These are phyloP conservation scores for Colletotrichum plurivorum DNA, from an alignment of 2,329 filamentous ascomycete genomes.

Conservation along the genomic window DNA sequence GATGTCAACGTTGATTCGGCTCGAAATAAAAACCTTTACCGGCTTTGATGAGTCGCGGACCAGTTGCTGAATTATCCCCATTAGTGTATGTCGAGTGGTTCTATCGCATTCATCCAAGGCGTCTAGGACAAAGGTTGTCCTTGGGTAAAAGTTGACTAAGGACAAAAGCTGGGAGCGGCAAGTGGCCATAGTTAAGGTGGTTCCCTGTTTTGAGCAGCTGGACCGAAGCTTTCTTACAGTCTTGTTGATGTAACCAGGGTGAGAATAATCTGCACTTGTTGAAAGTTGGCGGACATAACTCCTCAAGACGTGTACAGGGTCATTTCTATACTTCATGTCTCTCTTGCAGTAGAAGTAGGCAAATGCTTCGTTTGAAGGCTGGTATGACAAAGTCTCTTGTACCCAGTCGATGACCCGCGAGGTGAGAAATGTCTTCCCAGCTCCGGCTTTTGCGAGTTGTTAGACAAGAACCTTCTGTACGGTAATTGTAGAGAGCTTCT, in stretches of 20 bases:
- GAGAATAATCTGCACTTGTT: too few relatives aligned
- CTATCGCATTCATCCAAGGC: background rate
- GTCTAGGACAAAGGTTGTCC: background rate
- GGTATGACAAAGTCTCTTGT: too few relatives aligned
- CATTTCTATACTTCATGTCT: background rate
- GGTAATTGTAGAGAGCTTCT: too few relatives aligned
- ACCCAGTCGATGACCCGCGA: background rate
- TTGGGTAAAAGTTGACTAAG: background rate
- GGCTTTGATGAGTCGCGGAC: too few relatives aligned
- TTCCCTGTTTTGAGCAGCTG: background rate
- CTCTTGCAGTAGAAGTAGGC: background rate
- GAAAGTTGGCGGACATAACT: background rate
- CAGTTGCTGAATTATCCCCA: too few relatives aligned
- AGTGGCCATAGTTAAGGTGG: background rate
- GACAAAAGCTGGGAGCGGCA: background rate
- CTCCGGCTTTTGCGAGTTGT: too few relatives aligned
- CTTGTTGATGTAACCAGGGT: too few relatives aligned
- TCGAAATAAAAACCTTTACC: background rate
- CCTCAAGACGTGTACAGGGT: background rate
- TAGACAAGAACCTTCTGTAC: too few relatives aligned
- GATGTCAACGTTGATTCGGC: background rate
- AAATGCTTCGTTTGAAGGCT: background rate
- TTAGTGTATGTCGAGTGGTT: background rate
- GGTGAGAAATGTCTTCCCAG: background rate
- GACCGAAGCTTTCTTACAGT: background rate